Evolutionary conservation across 768 basidiomycete species (phyloP), one percentile per base, ranked within the genome.

Genomic region (Suillus hirtellus): DNA sequence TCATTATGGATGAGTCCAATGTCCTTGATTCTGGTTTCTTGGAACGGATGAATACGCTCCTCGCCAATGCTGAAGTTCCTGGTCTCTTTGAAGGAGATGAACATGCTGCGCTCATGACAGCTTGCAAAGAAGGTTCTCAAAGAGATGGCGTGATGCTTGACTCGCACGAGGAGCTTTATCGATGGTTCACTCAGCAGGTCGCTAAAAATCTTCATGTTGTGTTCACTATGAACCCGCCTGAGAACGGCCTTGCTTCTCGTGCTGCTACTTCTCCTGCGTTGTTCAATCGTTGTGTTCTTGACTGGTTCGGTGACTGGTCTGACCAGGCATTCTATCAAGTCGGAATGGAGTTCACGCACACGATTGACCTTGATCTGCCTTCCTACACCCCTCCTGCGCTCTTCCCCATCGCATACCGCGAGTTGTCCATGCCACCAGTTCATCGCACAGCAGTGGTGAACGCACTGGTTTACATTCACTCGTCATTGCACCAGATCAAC

Each of bases 81-180:
- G 97, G 97, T 76, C 84, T 99, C n/a, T 99, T 99, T 73, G 97
- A 99, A 77, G 97, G 97, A n/a, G 97, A 99, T 70, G 97, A 99
- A 73, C 90, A 98, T 73, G 89, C 96, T 21, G 93, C 96, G 59
- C 81, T 99, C 63, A 99, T 99, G 96, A 99, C 97, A 5, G 95
- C 97, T 1, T 99, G 97, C 80, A 98, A 97, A 74, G 97, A 99
- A 77, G 97, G 97, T 6, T 97, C 97, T n/a, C 96, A 98, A 72
- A 88, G 97, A 15, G 97, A 99, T 67, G 97, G 97, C 12, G 80
- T 98, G 37, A 99, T 99, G 95, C 81, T 99, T 10, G 97, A 99
- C 77, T 96, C 96, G 40, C 95, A 92, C 61, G 97, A 99, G 70
- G 97, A 99, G 73, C 82, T 99, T 2, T 98, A 99, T 75, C 88